Evolutionary conservation across 2,329 filamentous ascomycete species (phyloP), one percentile per base, ranked within the genome.

Genomic region (Aspergillus sp.): DNA sequence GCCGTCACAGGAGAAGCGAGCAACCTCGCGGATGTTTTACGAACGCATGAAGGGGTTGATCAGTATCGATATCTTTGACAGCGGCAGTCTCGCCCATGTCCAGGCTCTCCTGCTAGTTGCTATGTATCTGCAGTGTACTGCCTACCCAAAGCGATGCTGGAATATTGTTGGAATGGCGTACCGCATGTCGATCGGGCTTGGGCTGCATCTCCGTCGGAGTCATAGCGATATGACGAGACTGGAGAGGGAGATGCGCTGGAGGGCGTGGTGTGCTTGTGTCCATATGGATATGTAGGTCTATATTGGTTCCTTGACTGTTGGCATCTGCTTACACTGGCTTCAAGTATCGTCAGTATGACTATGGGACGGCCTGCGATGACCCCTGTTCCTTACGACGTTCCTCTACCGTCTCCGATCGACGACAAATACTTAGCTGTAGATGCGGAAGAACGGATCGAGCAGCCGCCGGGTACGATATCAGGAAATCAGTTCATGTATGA

Each of bases 51-150:
- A 56, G 15, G 44, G 56, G 23, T 37, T 52, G 12, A 37, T 58
- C 6, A 55, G 56, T 31, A 45, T 58, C 19, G 55, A 61, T 43
- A 50, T 61, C 4, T 47, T 58, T 14, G 59, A 61, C 41, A 55
- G 55, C 48, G 59, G 59, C 6, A 58, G 59, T 17, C 39, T 61
- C 17, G 51, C 51, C 17, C 45, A 58, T 39, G 52, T 58, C 6
- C 55, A 61, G 37, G 48, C 59, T 19, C 52, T 58, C 14, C 46
- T 60, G 27, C 23, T 60, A 2, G 31, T 60, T 6, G 53, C 47
- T 15, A 25, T 45, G 31, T 60, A 60, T 44, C 23, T 60, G 17
- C 57, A 60, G 23, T 56, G 53, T 19, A 56, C 54, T 4, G 14
- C 35, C 11, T 49, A 40, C 19, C 57, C 57, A 2, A 45, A 31